Evolutionary conservation across 108 stramenopile species (phyloP).

Genomic region (Aurantiochytrium sp.): DNA sequence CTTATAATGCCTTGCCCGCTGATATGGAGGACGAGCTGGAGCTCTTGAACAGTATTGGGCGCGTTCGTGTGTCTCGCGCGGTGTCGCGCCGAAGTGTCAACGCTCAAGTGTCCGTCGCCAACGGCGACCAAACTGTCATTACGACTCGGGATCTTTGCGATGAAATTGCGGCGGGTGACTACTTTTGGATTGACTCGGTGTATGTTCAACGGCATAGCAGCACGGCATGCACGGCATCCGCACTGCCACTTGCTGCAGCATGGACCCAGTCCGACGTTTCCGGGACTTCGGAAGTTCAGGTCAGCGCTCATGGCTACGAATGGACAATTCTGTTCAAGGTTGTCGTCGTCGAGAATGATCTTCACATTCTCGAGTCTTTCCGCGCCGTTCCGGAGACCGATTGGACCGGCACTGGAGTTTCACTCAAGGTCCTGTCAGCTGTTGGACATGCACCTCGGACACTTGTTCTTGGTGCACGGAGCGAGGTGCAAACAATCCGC

Average conservation of each 20-base stretch:
- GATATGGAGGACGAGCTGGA: constrained; percentile 24
- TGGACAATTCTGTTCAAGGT: constrained; percentile 30
- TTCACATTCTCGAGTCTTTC: neutral
- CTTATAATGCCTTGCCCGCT: constrained; percentile 1
- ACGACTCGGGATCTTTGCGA: neutral
- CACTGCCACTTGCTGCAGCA: neutral
- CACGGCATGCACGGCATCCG: neutral
- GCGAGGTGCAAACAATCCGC: constrained; percentile 34
- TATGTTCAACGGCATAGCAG: neutral
- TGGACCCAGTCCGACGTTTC: neutral
- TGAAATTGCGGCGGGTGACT: neutral
- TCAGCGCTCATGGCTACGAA: constrained; percentile 21
- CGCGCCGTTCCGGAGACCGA: constrained; percentile 18
- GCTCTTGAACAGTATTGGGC: constrained; percentile 23
- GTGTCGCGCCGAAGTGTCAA: neutral
- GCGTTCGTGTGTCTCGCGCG: neutral
- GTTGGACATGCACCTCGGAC: neutral
- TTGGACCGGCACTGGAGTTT: constrained; percentile 29
- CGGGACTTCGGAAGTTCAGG: constrained; percentile 3
- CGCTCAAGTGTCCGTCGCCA: neutral
- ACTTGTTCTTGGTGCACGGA: constrained; percentile 16
- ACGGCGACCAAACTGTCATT: neutral
- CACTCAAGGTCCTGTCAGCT: neutral
- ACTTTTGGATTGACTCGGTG: constrained; percentile 24
- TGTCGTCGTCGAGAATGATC: neutral